Base-by-base conservation (phyloP, 257 asterid species). In the Craterostigma plantagineum region DNA sequence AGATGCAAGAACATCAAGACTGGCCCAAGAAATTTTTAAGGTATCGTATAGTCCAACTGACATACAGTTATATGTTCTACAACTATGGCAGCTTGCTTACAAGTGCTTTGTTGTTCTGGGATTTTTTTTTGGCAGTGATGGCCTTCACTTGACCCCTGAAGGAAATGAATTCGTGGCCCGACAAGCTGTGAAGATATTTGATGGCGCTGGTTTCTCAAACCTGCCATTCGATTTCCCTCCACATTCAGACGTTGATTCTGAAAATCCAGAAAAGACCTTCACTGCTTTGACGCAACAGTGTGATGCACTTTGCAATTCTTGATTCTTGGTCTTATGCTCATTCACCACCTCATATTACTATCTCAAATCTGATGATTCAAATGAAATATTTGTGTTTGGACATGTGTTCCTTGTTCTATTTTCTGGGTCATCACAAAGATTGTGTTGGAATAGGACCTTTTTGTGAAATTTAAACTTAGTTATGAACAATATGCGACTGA, bases 81-180 rank as follows among this genome's bases (percentile, higher is more conserved):
- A 33, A 8, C 11, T 12, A 27, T 34, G 17, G n/a, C 2, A 11
- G 0, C 13, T n/a, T n/a, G n/a, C n/a, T 12, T 23, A 11, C 10
- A 1, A 50, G 43, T 18, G 43, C 17, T 15, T 30, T 11, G n/a
- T n/a, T n/a, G n/a, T n/a, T n/a, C n/a, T n/a, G n/a, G n/a, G n/a
- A n/a, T n/a, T 44, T 30, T 49, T 14, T 50, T 7, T 59, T 48
- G 43, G 18, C 69, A 87, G 95, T 0, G 98, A 90, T 49, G 98
- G 98, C 34, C 64, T 90, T 60, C 98, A 82, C 65, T 68, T 83
- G 53, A 82, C 95, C 9, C 53, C 69, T 2, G 91, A 75, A 54
- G 93, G 98, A 38, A 90, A 90, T 58, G 71, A 71, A 14, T 57
- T 77, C 11, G 91, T 87, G 13, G 50, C 54, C 42, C 38, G 41